Base-by-base conservation (phyloP, 805 yeast species). In the Metschnikowia vanudenii region DNA sequence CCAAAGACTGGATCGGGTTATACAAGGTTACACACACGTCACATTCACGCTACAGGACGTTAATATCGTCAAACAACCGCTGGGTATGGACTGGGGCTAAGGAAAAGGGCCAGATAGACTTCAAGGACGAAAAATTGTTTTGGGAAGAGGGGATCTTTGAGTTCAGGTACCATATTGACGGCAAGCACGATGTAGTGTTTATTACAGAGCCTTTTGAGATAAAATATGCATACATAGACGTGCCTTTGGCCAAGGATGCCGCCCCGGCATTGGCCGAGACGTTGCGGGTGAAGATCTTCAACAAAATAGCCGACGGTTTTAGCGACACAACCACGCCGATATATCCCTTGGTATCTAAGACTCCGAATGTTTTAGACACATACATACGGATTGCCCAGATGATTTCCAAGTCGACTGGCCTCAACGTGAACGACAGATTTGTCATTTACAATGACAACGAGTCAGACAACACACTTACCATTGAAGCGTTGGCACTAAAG, bases 61-160 rank as follows among this genome's bases (percentile, higher is more conserved):
- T 74, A 31, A 66, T 81, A n/a, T 71, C 86, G 11, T 82, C 90
- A 9, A 63, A 74, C 32, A 85, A 85, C 10, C 80, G 84, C 51
- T 86, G 92, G 92, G 56, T 69, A 29, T 80, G 80, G 45, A 62
- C 75, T 11, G 66, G 71, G 14, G 59, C 59, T 2, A 54, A 48
- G 1, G 45, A 64, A 9, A 51, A 58, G 3, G 91, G 92, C 1
- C 53, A 60, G 11, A 71, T 78, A 7, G 66, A 56, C 10, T 87
- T 87, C 56, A 59, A 67, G 10, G 71, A 73, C 7, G 70, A 72
- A 4, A 65, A 75, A 40, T 64, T 84, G 36, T 74, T 73, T 55
- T 84, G 83, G 79, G 84, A 82, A 54, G 80, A 76, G 34, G 95
- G 95, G 0, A 70, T 79, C 29, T 87, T 81, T 64, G 92, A 87